Base-by-base conservation (phyloP, 1,139 yeast genomes). In the Scheffersomyces insectosa region DNA sequence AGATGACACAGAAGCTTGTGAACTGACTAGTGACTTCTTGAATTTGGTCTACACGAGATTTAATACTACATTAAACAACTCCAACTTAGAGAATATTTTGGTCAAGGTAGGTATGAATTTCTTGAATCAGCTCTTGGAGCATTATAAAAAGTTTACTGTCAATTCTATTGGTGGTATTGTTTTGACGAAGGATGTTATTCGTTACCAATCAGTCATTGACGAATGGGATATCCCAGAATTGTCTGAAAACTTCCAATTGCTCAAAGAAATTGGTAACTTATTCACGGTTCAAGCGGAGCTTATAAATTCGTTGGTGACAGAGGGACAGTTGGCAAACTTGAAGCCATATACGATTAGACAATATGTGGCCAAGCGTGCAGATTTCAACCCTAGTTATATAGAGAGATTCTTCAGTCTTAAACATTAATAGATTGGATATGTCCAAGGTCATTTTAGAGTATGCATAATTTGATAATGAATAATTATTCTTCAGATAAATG, bases 141-240 rank as follows among this genome's bases (percentile, higher is more conserved):
- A 91, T 60, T 84, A 85, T 58, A 84, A 85, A 50, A 86, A 83
- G 56, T 87, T 82, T 59, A 80, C 81, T 31, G 88, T 90, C 46
- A 88, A 82, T 54, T 82, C 90, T 3, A 79, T 84, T 9, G 98
- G 98, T 41, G 97, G 96, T 25, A 76, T 85, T 45, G 80, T 86
- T 13, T 77, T 88, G n/a, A 86, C 96, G 1, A 85, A 86, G 46
- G 98, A 91, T 65, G 82, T 88, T 5, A 85, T 88, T 37, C 79
- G 88, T 31, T 89, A 85, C 59, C 95, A 88, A 59, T 77, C 83
- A 13, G 75, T 80, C 0, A 79, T 91, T 41, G 95, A 85, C 47
- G 73, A 70, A 37, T 88, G 96, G 93, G 74, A 72, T 5, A 72
- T 87, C 27, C 73, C 76, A 2, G 83, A 79, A 42, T 68, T 90